A percentile compares a stretch with the other conserved stretches of the same genome.
Conservation (phyloP, 352 stramenopile species). For the Phytopythium montanum region DNA sequence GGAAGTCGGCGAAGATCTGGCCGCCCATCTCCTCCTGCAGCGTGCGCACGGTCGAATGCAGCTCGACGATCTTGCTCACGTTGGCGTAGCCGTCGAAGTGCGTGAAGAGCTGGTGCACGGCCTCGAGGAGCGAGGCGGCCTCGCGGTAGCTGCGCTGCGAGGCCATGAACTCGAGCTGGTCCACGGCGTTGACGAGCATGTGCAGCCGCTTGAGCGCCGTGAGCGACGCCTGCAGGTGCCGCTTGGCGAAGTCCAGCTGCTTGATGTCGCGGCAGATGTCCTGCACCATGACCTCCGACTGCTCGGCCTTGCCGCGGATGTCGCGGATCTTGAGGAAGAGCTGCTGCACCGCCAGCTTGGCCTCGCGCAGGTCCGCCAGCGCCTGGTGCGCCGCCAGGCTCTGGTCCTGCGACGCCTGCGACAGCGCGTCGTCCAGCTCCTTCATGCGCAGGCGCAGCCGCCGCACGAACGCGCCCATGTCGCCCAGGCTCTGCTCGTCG, state of each 20-base stretch:
- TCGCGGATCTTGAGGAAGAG: slow-evolving; percentile 92
- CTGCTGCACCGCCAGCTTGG: slow-evolving; percentile 82
- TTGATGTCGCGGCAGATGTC: slow-evolving; percentile 99
- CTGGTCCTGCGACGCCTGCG: slow-evolving; percentile 75
- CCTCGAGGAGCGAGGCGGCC: slow-evolving; percentile 95
- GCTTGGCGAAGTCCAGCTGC: slow-evolving; percentile 97
- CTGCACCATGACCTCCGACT: slow-evolving; percentile 96
- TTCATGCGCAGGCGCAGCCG: slow-evolving; percentile 74
- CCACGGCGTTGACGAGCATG: slow-evolving; percentile 97
- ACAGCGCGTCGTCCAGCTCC: slow-evolving; percentile 78
- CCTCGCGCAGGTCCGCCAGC: slow-evolving; percentile 80
- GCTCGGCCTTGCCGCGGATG: slow-evolving; percentile 93
- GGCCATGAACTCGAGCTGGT: slow-evolving; percentile 86
- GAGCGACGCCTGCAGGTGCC: slow-evolving; percentile 94
- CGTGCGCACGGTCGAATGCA: slow-evolving; percentile 87
- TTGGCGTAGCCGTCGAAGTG: slow-evolving; percentile 96
- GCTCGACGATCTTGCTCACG: slow-evolving; percentile 92
- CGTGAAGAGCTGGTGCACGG: slow-evolving; percentile 93
- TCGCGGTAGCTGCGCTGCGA: slow-evolving; percentile 91
- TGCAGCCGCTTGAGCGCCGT: slow-evolving; percentile 96
- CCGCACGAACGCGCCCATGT: slow-evolving; percentile 85
- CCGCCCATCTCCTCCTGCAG: slow-evolving; percentile 87
- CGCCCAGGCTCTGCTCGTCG: slow-evolving; percentile 73
- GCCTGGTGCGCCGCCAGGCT: slow-evolving; percentile 70
- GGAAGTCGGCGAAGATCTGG: slow-evolving; percentile 91